Evolutionary conservation across 352 stramenopile genomes (phyloP), one percentile per base, ranked within the genome.

Genomic region (Blastocystis sp.): DNA sequence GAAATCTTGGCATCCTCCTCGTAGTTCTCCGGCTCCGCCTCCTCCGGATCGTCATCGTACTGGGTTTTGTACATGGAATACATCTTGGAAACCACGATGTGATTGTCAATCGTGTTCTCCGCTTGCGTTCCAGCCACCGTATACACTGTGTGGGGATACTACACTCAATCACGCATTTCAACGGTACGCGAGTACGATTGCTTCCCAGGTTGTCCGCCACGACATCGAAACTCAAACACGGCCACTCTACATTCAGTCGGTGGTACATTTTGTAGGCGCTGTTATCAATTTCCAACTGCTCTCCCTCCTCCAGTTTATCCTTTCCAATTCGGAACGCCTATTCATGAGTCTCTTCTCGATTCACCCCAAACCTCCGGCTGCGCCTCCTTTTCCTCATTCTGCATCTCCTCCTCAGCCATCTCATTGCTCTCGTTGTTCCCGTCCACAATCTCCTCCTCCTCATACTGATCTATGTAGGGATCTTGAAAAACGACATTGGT

Each of bases 181-280:
- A 36, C 24, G n/a, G 42, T 67, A 88, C 87, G 21, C 92, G 86
- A 57, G 89, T 91, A 53, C 96, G 92, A 88, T 94, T 91, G 21
- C 92, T 92, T 34, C 96, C 96, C 14, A 98, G 88, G 88, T 93
- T 93, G 88, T 99, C 96, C 40, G 90, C 90, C 51, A 99, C 87
- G 73, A 99, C 91, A 88, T 99, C 96, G 87, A 99, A 96, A 87
- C 92, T 97, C 29, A 99, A 91, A 78, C 93, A 96, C 11, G 96
- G 95, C 95, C 95, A 99, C 89, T 99, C 96, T 53, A 94, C 92
- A 4, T 92, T 95, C 87, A 99, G 93, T 44, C 94, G 93, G 88
- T 99, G 97, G 90, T 98, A 97, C 94, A 99, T 98, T 88, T 97
- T 95, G 90, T 99, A 99, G 6, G 96, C 96, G 42, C 91, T 95